Base-by-base conservation (phyloP, 805 yeast genomes). In the Yarrowia osloensis region DNA sequence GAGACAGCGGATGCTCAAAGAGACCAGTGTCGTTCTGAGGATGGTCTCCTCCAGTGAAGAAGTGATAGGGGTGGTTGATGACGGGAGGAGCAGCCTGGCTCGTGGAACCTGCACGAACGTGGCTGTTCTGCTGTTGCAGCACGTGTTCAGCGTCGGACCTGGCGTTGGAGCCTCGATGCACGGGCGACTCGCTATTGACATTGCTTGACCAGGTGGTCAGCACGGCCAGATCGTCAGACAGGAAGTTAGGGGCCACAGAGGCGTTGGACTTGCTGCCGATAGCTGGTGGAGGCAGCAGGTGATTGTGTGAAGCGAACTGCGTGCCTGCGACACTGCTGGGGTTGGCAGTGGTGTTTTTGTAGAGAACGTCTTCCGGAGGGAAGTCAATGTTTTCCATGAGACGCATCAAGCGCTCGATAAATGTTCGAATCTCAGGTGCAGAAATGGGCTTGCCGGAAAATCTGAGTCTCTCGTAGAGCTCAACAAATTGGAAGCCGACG, bases 401-500 rank as follows among this genome's bases (percentile, higher is more conserved):
- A 31, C 49, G 47, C 57, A 63, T 39, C 15, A 63, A n/a, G n/a
- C 69, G 46, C 50, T 80, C 80, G 80, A 91, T 84, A 72, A 90
- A 86, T 47, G 79, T 81, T 31, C 84, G 76, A 72, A 92, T 85
- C 46, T 88, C 88, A 4, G 77, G 79, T 70, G 87, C 86, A 0
- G 82, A 76, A 19, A 91, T 84, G 19, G 85, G 80, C 21, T 79
- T 75, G 2, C 90, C 89, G 6, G 94, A 84, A 75, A 86, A 92
- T 68, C 91, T 79, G 40, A 88, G 80, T 61, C 79, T 78, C 70
- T 92, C 97, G 77, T 91, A 92, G 15, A 84, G 75, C 3, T 78
- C 79, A 4, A 86, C 77, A 69, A 83, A 84, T 39, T 78, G 73
- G 6, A 70, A 70, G 4, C 72, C 72, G 2, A 66, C 61, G 24